phyloP scores from a whole-genome alignment of 805 yeast species.

The Hyphopichia homilentoma region DNA sequence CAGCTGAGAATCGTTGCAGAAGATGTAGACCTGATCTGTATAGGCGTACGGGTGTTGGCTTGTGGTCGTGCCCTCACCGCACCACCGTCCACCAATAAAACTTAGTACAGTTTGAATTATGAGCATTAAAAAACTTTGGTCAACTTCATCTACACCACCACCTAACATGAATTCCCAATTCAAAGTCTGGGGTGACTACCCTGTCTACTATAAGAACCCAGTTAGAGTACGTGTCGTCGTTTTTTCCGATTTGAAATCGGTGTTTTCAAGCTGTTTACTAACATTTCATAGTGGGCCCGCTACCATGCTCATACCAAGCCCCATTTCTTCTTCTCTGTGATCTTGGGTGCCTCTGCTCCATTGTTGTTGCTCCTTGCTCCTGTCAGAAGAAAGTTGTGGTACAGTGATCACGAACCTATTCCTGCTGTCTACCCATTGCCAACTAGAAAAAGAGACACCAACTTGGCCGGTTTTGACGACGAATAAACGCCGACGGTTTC shows the following conservation, averaged over 20 bases:
- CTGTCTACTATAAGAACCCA: conserved; percentile 59
- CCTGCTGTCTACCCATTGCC: conserved; percentile 63
- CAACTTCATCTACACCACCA: too few relatives aligned
- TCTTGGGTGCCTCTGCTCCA: conserved; percentile 67
- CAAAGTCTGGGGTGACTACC: conserved; percentile 48
- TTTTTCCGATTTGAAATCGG: neutral
- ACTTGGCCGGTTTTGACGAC: conserved; percentile 56
- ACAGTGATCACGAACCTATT: conserved; percentile 60
- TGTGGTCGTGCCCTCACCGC: neutral
- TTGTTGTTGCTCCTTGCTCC: conserved; percentile 60
- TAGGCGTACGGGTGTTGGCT: neutral
- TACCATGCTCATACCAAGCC: conserved; percentile 76
- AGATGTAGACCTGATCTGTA: too few relatives aligned
- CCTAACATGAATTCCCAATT: too few relatives aligned
- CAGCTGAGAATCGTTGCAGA: too few relatives aligned
- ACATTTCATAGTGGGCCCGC: conserved; percentile 56
- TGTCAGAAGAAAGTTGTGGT: conserved; percentile 63
- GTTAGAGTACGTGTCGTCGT: conserved; percentile 53
- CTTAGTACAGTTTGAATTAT: too few relatives aligned
- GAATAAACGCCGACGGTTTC: conserved; percentile 2
- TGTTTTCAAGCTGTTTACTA: conserved; percentile 11
- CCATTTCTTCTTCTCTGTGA: conserved; percentile 62
- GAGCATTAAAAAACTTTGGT: too few relatives aligned
- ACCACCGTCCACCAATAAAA: neutral
- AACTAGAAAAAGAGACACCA: conserved; percentile 46